Percentiles rank a stretch among this genome's conserved stretches.
Evolutionary conservation across 139 green algal species (phyloP).

Genomic region (Tetraselmis chui): DNA sequence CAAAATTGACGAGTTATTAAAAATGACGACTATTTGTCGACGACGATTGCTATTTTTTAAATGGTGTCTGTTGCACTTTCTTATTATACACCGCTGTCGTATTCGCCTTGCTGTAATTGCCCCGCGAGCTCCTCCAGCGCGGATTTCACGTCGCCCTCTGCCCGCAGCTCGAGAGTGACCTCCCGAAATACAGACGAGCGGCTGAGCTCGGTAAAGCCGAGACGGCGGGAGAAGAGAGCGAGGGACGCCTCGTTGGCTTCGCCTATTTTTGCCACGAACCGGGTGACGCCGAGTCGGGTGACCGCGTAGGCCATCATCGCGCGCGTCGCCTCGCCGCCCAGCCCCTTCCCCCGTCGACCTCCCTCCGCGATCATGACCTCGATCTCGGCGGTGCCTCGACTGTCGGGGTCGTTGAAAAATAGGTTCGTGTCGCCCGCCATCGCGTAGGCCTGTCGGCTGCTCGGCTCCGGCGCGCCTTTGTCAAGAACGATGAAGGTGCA

Average conservation of each 20-base stretch:
- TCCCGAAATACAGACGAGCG: conserved; percentile 57
- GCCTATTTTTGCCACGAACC: conserved; percentile 62
- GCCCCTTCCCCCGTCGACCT: conserved; percentile 37
- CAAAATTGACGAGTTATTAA: too few relatives aligned
- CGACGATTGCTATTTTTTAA: too few relatives aligned
- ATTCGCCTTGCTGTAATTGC: background rate
- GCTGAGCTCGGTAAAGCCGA: conserved; percentile 51
- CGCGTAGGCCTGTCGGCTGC: conserved; percentile 13
- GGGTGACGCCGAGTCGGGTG: conserved; percentile 27
- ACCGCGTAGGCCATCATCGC: conserved; percentile 69
- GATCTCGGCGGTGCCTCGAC: conserved; percentile 31
- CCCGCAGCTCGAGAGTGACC: conserved; percentile 32
- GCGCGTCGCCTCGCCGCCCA: conserved; percentile 56
- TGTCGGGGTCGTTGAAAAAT: conserved; percentile 44
- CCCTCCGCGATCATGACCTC: conserved; percentile 71
- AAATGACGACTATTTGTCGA: too few relatives aligned
- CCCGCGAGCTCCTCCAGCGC: background rate
- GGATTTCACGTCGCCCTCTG: background rate
- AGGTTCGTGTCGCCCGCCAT: conserved; percentile 54
- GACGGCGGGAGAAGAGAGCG: conserved; percentile 42
- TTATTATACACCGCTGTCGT: too few relatives aligned
- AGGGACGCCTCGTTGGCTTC: conserved; percentile 57
- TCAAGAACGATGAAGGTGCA: conserved; percentile 79
- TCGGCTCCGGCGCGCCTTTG: conserved; percentile 15
- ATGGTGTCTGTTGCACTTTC: too few relatives aligned